Percentiles rank a stretch among this genome's conserved stretches.
Evolutionary conservation across 768 basidiomycete species (phyloP).

Genomic region (Lactarius sanguifluus): DNA sequence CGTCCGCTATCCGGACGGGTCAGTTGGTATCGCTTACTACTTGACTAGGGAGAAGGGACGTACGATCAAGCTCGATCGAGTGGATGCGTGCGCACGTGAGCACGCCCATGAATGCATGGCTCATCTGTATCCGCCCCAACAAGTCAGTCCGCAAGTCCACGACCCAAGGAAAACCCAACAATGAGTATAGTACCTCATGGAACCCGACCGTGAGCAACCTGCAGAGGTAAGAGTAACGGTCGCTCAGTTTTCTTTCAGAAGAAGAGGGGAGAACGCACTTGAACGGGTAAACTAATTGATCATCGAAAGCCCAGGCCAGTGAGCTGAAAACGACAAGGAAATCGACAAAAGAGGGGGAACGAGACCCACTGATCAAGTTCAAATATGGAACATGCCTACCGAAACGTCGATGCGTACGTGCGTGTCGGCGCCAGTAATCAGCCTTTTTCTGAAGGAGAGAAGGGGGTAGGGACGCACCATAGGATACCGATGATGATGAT

Average conservation of each 20-base stretch:
- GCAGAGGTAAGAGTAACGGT: background rate
- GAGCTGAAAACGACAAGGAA: background rate
- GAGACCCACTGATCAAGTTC: conserved; percentile 65
- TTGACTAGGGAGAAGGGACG: conserved; percentile 34
- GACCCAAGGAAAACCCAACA: conserved; percentile 19
- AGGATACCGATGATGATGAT: conserved; percentile 73
- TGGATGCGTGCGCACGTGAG: conserved; percentile 85
- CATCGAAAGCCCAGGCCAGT: background rate
- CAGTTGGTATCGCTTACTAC: too few relatives aligned
- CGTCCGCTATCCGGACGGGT: conserved; percentile 56
- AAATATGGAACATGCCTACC: conserved; percentile 76
- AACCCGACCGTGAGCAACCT: conserved; percentile 86
- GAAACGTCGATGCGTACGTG: conserved; percentile 3
- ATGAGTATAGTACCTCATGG: conserved; percentile 58
- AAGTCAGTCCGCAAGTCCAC: background rate
- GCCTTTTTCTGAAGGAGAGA: background rate
- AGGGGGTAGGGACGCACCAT: conserved; percentile 50
- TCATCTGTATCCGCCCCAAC: conserved; percentile 54
- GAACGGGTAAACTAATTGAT: conserved; percentile 76
- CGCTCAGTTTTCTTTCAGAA: background rate
- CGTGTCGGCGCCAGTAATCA: background rate
- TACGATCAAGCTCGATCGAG: conserved; percentile 85
- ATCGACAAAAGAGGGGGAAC: background rate
- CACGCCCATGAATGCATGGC: conserved; percentile 77
- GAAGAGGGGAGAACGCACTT: conserved; percentile 56